phyloP scores from a whole-genome alignment of 164 flowering plant genomes.

The Liriodendron chinense region DNA sequence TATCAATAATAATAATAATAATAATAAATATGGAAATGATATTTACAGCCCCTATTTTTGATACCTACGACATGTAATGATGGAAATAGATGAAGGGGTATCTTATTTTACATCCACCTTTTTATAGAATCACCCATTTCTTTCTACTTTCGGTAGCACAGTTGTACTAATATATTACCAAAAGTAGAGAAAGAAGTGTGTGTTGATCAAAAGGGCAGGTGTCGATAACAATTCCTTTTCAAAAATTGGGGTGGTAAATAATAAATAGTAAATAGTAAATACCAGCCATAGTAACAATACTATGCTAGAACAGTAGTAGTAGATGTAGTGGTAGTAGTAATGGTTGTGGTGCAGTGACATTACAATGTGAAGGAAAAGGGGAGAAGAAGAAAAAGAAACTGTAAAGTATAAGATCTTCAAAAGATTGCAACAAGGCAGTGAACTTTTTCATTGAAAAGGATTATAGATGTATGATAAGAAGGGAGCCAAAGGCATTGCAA shows the following conservation, averaged over 20 bases:
- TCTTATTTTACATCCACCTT: neutral
- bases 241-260: neutral
- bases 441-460: constrained; percentile 5
- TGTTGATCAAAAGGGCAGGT: neutral
- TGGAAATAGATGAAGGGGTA: neutral
- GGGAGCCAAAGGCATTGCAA: constrained; percentile 9
- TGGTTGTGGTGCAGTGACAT: too few species aligned
- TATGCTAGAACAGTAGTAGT: too few species aligned
- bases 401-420: too few species aligned
- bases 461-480: constrained; percentile 2
- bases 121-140: neutral
- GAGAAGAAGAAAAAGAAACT: too few species aligned
- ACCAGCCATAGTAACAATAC: neutral
- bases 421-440: too few species aligned
- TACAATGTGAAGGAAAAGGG: too few species aligned
- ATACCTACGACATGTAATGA: neutral
- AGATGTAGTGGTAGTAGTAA: too few species aligned
- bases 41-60: neutral
- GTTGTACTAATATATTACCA: neutral
- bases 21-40: neutral
- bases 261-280: neutral
- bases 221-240: too few species aligned
- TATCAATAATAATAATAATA: neutral
- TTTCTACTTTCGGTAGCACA: neutral
- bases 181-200: neutral